Evolutionary conservation across 495 filamentous ascomycete genomes (phyloP).

Genomic region (Chaetomium cochliodes): DNA sequence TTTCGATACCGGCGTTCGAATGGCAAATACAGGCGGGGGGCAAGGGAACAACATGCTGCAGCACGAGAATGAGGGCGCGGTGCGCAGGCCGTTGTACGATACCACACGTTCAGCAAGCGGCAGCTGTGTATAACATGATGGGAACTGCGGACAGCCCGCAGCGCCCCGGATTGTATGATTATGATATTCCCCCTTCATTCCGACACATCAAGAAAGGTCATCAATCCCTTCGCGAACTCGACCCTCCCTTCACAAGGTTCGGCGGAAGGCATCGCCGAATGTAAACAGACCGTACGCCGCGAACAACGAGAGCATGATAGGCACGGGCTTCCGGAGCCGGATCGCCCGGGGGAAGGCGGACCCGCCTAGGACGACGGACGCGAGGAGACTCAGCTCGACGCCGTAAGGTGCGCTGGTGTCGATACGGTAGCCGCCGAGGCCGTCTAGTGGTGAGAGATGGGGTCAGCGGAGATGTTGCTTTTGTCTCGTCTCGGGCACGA

Average conservation of each 20-base stretch:
- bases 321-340: slow-evolving; percentile 73
- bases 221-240: neutral
- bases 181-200: slow-evolving; percentile 18
- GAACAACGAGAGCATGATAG: slow-evolving; percentile 65
- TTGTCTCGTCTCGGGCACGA: neutral
- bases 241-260: slow-evolving; percentile 30
- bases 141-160: neutral
- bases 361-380: slow-evolving; percentile 77
- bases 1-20: neutral
- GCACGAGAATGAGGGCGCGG: neutral
- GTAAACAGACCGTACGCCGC: slow-evolving; percentile 58
- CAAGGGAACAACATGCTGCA: neutral
- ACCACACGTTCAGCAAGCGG: slow-evolving; percentile 9
- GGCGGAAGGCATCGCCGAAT: slow-evolving; percentile 58
- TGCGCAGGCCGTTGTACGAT: slow-evolving; percentile 9
- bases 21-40: neutral
- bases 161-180: slow-evolving; percentile 20
- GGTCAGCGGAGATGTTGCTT: slow-evolving; percentile 1
- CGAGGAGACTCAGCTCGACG: slow-evolving; percentile 72
- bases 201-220: neutral
- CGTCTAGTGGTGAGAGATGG: slow-evolving; percentile 43
- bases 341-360: slow-evolving; percentile 81
- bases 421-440: slow-evolving; percentile 68
- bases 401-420: slow-evolving; percentile 65
- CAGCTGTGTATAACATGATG: slow-evolving; percentile 21